These are phyloP conservation scores for Cenchrus fungigraminus DNA, from an alignment of 176 grass and related monocot species.

Conservation along the genomic window DNA sequence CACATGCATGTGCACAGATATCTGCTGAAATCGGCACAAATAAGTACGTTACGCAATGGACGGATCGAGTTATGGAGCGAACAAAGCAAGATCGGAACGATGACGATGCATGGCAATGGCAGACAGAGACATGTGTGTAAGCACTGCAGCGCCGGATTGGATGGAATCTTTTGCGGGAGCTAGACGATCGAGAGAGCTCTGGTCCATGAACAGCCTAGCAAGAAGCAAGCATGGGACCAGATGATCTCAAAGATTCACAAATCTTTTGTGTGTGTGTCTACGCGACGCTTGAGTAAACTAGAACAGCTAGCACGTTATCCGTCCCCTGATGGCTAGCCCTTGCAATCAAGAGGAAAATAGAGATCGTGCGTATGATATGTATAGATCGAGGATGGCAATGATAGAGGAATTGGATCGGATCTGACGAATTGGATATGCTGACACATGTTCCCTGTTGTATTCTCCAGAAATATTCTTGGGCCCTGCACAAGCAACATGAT, in stretches of 20 bases:
- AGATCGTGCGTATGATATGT: neutral
- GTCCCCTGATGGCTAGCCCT: neutral
- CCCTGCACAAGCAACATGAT: neutral
- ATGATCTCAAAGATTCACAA: neutral
- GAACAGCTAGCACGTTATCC: slow-evolving; percentile 9
- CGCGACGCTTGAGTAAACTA: neutral
- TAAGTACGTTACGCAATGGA: neutral
- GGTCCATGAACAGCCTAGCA: slow-evolving; percentile 44
- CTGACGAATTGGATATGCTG: neutral
- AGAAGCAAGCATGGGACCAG: neutral
- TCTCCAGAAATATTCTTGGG: slow-evolving; percentile 10
- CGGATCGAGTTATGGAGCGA: neutral
- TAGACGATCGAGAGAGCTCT: neutral
- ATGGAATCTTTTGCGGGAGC: slow-evolving; percentile 25
- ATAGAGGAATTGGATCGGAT: neutral
- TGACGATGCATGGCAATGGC: slow-evolving; percentile 24
- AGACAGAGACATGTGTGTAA: slow-evolving; percentile 39
- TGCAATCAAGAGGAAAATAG: neutral
- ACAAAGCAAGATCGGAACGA: neutral
- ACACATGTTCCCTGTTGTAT: neutral
- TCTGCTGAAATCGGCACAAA: neutral
- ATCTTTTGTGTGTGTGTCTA: slow-evolving; percentile 18
- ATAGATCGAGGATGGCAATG: neutral
- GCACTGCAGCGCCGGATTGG: slow-evolving; percentile 32
- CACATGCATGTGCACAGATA: neutral